Base-by-base conservation (phyloP, 768 basidiomycete species). In the Porphyrellus cyaneotinctus region DNA sequence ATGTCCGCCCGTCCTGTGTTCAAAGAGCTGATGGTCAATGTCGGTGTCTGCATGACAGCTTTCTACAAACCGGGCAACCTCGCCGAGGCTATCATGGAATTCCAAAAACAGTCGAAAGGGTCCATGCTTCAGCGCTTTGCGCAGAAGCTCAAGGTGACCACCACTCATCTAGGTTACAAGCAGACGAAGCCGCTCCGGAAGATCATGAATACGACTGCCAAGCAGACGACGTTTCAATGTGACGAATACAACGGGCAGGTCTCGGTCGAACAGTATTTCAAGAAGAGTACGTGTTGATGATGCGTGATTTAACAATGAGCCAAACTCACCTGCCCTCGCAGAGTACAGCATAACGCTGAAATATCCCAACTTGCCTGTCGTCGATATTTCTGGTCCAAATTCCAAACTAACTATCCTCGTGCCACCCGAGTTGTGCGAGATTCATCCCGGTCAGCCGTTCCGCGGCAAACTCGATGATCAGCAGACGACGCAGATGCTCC, bases 391-490 rank as follows among this genome's bases (percentile, higher is more conserved):
- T 58, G 78, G 58, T 46, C 56, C 33, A 47, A 62, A 64, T 33
- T 43, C 70, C 26, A 57, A 59, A 31, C 59, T 57, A 30, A 55
- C 74, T 1, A 68, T 65, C 38, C 79, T 66, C 59, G 67, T 89
- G 1, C 88, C 88, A 0, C 81, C 85, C 1, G 88, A 91, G 64
- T 45, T 91, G 1, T 91, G 88, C 70, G 70, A 79, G 22, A 86
- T 91, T 45, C 65, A 74, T 11, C 67, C 77, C 0, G 83, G 83
- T 8, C 79, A 80, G 56, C 72, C 83, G 0, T 87, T 79, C 72
- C 75, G 76, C 20, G 84, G 79, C 7, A 81, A 76, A 52, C 80
- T 91, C 2, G 76, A 68, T 50, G 80, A 80, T n/a, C 72, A 61
- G 7, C 83, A 86, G 60, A 88, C 86, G 0, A 70, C 81, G 0